A percentile compares a stretch with the other conserved stretches of the same genome.
Conservation (phyloP, 169 alveolate genomes). For the Plasmodium fragile region DNA sequence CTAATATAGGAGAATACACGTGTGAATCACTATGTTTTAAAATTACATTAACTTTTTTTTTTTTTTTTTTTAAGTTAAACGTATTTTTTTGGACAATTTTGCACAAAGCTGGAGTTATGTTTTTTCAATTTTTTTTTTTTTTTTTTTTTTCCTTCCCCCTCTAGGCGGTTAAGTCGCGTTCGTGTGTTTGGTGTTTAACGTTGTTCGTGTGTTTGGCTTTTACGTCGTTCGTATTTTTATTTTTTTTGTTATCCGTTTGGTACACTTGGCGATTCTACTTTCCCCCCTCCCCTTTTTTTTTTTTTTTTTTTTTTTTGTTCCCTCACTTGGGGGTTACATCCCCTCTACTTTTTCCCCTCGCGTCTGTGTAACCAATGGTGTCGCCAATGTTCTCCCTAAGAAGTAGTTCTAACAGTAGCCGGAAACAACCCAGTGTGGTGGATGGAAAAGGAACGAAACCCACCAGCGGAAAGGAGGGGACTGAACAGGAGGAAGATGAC, state of each 20-base stretch:
- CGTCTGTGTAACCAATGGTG: background rate
- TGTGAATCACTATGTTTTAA: background rate
- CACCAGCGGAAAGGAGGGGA: conserved; percentile 5
- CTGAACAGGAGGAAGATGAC: background rate
- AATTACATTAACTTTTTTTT: background rate
- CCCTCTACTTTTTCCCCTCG: background rate
- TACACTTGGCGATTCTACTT: background rate
- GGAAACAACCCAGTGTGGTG: background rate
- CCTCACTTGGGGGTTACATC: background rate
- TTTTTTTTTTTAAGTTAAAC: background rate
- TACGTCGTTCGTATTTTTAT: background rate
- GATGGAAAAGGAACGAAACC: background rate
- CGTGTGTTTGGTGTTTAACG: background rate
- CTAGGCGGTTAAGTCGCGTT: background rate
- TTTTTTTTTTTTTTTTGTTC: background rate
- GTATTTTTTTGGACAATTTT: background rate
- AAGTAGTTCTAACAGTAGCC: conserved; percentile 27
- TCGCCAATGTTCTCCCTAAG: conserved; percentile 20
- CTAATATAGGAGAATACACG: background rate
- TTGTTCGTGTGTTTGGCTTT: background rate
- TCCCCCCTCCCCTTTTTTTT: background rate
- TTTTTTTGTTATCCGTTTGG: background rate
- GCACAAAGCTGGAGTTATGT: background rate
- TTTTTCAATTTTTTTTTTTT: background rate
- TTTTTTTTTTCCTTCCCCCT: background rate